Evolutionary conservation across 2,329 filamentous ascomycete genomes (phyloP).

Genomic region (Alternaria triticina): DNA sequence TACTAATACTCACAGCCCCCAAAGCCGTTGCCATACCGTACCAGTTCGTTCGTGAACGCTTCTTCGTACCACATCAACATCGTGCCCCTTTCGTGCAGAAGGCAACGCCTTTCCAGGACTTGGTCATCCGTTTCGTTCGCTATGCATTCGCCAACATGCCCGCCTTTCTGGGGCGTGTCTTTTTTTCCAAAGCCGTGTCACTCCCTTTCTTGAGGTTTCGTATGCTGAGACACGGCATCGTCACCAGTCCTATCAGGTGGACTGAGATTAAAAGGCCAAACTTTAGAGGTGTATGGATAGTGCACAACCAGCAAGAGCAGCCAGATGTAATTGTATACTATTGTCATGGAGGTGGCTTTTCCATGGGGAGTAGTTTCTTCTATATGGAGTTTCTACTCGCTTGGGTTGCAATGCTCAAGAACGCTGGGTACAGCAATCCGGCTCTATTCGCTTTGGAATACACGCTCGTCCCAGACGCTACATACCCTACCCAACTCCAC

Average conservation of each 20-base stretch:
- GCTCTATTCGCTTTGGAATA: conserved; percentile 83
- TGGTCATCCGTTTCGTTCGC: conserved; percentile 77
- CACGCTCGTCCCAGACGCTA: conserved; percentile 75
- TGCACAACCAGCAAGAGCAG: conserved; percentile 62
- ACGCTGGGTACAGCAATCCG: conserved; percentile 73
- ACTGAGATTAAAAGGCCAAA: conserved; percentile 61
- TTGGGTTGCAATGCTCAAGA: conserved; percentile 70
- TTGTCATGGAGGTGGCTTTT: conserved; percentile 81
- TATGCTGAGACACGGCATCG: conserved; percentile 73
- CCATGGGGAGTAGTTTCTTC: conserved; percentile 82
- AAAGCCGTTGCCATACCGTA: conserved; percentile 66
- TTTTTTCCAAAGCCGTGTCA: conserved; percentile 76
- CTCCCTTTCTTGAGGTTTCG: conserved; percentile 77
- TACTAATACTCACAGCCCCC: conserved; percentile 39
- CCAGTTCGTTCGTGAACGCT: conserved; percentile 65
- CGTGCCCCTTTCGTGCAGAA: conserved; percentile 70
- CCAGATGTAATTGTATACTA: conserved; percentile 85
- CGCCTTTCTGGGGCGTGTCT: conserved; percentile 71
- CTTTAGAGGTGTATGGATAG: conserved; percentile 74
- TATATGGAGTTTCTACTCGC: conserved; percentile 80
- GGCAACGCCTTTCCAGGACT: conserved; percentile 76
- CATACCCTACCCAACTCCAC: conserved; percentile 75
- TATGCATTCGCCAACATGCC: conserved; percentile 78
- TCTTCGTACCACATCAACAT: conserved; percentile 54
- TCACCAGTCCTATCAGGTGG: conserved; percentile 69